These are phyloP conservation scores for Aspergillus puulaauensis DNA, from an alignment of 2,329 filamentous ascomycete genomes.

Conservation along the genomic window DNA sequence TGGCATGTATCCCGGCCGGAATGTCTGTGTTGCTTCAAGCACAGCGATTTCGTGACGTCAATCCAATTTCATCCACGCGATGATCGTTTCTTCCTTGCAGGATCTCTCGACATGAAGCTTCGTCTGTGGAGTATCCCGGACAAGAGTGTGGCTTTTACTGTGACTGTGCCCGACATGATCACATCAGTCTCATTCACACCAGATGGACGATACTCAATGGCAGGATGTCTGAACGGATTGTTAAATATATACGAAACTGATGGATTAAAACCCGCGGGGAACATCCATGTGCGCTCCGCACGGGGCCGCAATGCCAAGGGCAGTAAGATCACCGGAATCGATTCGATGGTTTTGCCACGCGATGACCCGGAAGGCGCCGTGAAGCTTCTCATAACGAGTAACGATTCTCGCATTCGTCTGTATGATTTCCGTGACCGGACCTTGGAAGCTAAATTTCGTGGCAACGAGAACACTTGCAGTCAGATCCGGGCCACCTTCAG, in stretches of 20 bases:
- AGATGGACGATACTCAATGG: conserved; percentile 85
- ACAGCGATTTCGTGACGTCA: conserved; percentile 91
- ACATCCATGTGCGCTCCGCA: conserved; percentile 90
- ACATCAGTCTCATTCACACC: conserved; percentile 93
- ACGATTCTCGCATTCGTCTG: conserved; percentile 86
- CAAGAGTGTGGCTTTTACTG: conserved; percentile 83
- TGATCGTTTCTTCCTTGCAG: conserved; percentile 94
- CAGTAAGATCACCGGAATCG: conserved; percentile 95
- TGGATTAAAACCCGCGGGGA: conserved; percentile 76
- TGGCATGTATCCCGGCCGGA: conserved; percentile 88
- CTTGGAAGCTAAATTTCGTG: conserved; percentile 85
- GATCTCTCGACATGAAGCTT: conserved; percentile 83
- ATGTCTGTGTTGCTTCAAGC: conserved; percentile 90
- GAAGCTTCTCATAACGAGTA: conserved; percentile 88
- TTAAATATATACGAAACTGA: conserved; percentile 94
- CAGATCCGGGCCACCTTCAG: conserved; percentile 90
- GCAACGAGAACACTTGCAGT: conserved; percentile 83
- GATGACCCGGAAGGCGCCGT: conserved; percentile 63
- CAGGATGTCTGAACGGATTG: conserved; percentile 79
- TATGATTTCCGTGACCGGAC: conserved; percentile 85
- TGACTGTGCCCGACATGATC: conserved; percentile 78
- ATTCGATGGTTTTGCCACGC: conserved; percentile 64
- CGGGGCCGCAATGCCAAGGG: conserved; percentile 92
- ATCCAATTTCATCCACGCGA: conserved; percentile 93
- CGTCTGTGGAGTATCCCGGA: conserved; percentile 97